Conservation (phyloP, 768 basidiomycete species). For the Termitomyces heimii region DNA sequence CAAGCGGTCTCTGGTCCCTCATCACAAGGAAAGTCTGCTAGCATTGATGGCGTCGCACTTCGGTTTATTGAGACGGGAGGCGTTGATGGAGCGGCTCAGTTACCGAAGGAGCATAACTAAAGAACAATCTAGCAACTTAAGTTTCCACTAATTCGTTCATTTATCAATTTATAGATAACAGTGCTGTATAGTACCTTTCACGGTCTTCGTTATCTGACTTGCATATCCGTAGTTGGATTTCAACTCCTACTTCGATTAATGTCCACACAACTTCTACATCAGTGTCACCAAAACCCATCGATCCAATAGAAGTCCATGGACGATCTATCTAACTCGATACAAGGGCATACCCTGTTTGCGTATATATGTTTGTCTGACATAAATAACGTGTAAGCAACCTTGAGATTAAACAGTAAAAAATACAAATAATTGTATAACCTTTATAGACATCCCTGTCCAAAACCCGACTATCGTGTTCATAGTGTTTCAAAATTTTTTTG, state of each 20-base stretch:
- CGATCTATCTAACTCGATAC: too few species aligned
- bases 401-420: too few species aligned
- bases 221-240: neutral
- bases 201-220: neutral
- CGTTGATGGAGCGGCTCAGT: conserved; percentile 7
- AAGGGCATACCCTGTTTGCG: too few species aligned
- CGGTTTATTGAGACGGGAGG: conserved; percentile 30
- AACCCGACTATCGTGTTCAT: too few species aligned
- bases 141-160: conserved; percentile 1
- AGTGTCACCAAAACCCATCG: neutral
- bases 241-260: neutral
- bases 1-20: neutral
- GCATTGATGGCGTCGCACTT: conserved; percentile 21
- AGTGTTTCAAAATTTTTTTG: too few species aligned
- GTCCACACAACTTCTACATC: neutral
- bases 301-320: too few species aligned
- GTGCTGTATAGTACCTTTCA: neutral
- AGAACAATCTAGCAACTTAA: neutral
- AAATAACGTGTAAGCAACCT: too few species aligned
- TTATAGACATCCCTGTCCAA: too few species aligned
- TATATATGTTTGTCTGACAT: too few species aligned
- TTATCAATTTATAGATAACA: neutral
- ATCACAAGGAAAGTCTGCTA: neutral
- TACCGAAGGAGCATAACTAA: conserved; percentile 6
- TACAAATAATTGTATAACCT: too few species aligned